phyloP scores from a whole-genome alignment of 345 rosid species.

The Eutrema japonicum region DNA sequence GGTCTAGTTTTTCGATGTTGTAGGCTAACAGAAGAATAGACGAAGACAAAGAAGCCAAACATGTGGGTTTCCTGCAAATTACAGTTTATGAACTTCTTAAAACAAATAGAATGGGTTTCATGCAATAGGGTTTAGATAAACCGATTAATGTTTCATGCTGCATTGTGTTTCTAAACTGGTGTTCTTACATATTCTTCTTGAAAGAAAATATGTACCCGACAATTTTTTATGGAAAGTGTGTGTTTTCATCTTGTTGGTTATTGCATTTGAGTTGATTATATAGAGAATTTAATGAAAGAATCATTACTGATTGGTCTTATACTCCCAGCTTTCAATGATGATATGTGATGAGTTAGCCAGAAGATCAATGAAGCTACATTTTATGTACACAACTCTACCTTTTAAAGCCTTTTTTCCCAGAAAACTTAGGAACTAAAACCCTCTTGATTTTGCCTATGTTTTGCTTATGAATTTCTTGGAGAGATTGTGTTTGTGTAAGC shows the following conservation, averaged over 20 bases:
- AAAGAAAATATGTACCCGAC: neutral
- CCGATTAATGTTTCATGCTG: too few relatives aligned
- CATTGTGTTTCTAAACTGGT: neutral
- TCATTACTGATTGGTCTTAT: conserved; percentile 62
- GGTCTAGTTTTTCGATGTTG: conserved; percentile 59
- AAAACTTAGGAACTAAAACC: conserved; percentile 29
- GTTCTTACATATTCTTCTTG: neutral
- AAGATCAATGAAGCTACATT: conserved; percentile 57
- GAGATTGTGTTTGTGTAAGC: too few relatives aligned
- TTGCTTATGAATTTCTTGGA: too few relatives aligned
- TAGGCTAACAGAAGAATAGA: conserved; percentile 70
- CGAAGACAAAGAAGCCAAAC: conserved; percentile 62
- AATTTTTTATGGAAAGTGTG: neutral
- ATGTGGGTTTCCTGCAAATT: conserved; percentile 47
- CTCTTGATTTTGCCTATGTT: conserved; percentile 27
- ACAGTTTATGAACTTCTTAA: too few relatives aligned
- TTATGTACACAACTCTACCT: conserved; percentile 46
- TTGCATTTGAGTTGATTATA: conserved; percentile 35
- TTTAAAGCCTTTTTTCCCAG: conserved; percentile 9
- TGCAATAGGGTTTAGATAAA: too few relatives aligned
- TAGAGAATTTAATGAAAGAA: conserved; percentile 33
- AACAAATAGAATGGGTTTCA: too few relatives aligned
- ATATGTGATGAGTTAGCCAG: conserved; percentile 79
- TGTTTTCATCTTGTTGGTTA: conserved; percentile 32
- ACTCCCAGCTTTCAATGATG: conserved; percentile 88